phyloP scores from a whole-genome alignment of 306 rosid genomes.

The Pterocarpus macrocarpus region DNA sequence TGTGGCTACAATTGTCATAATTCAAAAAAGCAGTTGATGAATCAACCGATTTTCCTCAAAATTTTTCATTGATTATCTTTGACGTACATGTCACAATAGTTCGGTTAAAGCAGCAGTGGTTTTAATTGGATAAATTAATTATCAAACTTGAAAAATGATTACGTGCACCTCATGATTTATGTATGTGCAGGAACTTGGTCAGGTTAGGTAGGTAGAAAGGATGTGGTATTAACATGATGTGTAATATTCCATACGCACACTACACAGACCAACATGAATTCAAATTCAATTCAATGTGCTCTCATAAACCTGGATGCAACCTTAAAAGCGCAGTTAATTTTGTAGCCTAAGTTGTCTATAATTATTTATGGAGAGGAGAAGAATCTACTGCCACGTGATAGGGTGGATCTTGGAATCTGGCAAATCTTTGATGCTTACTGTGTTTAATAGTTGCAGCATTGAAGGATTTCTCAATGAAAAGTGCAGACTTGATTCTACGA shows the following conservation, averaged over 20 bases:
- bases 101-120: background rate
- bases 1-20: background rate
- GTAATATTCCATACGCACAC: background rate
- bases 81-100: background rate
- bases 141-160: background rate
- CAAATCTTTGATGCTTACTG: constrained; percentile 24
- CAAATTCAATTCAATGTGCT: background rate
- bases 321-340: background rate
- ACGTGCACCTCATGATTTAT: background rate
- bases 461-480: constrained; percentile 31
- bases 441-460: constrained; percentile 34
- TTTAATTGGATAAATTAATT: background rate
- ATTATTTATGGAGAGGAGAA: background rate
- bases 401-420: constrained; percentile 13
- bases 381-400: constrained; percentile 28
- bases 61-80: background rate
- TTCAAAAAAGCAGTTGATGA: background rate
- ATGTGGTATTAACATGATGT: background rate
- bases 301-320: background rate
- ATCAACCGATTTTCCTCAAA: background rate
- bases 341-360: background rate
- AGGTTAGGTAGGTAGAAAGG: background rate
- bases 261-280: background rate
- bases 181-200: background rate
- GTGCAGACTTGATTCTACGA: constrained; percentile 28